These are phyloP conservation scores for Kernera saxatilis DNA, from an alignment of 345 rosid genomes.

Conservation along the genomic window DNA sequence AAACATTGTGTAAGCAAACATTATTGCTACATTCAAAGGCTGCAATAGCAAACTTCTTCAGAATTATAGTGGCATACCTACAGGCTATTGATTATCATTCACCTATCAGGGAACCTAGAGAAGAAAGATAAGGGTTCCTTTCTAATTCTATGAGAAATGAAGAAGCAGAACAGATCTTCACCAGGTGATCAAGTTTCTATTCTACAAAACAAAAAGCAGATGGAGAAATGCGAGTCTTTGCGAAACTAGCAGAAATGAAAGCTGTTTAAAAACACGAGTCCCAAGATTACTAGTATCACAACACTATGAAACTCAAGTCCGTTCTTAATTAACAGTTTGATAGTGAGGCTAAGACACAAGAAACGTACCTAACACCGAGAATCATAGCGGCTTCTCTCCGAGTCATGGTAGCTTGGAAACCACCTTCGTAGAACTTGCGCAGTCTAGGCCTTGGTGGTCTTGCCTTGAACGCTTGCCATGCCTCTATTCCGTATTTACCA, in stretches of 20 bases:
- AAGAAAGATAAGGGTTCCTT: background rate
- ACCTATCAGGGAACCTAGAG: background rate
- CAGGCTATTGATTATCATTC: background rate
- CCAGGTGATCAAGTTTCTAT: background rate
- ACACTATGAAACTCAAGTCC: background rate
- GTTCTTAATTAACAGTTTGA: background rate
- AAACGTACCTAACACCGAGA: constrained; percentile 60
- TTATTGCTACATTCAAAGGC: background rate
- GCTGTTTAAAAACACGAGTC: background rate
- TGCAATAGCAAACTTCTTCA: background rate
- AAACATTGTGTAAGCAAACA: background rate
- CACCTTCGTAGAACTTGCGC: constrained; percentile 62
- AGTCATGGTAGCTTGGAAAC: constrained; percentile 66
- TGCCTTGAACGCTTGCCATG: constrained; percentile 56
- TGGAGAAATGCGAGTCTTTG: background rate
- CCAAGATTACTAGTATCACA: background rate
- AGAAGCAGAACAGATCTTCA: background rate
- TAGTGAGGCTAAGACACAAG: background rate
- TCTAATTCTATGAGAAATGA: background rate
- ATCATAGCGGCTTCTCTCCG: constrained; percentile 69
- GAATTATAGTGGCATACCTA: background rate
- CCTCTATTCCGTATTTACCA: constrained; percentile 50
- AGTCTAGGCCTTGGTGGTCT: constrained; percentile 39
- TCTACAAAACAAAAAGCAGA: no score
- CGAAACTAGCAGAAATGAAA: background rate